Percentiles rank a stretch among this genome's conserved stretches.
phyloP scores from a whole-genome alignment of 2,329 filamentous ascomycete species.

The Botrytis cinerea region DNA sequence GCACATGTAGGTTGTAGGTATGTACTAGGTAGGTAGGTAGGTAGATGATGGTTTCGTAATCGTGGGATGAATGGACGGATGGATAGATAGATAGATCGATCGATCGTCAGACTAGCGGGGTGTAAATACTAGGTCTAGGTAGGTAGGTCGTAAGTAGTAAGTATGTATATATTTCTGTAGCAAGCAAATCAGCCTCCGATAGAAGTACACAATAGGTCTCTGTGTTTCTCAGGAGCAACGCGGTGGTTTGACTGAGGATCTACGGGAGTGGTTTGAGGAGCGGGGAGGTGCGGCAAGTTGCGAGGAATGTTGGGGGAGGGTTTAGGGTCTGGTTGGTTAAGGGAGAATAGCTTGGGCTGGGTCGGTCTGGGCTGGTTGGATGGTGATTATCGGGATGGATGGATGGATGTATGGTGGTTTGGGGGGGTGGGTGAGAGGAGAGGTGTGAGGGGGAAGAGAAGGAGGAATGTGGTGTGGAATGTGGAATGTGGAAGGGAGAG shows the following conservation, averaged over 20 bases:
- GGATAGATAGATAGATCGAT: background rate
- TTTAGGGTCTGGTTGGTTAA: background rate
- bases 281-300: background rate
- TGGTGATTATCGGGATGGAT: background rate
- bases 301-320: slow-evolving; percentile 21
- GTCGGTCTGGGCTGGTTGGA: background rate
- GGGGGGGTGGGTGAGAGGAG: no score
- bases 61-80: no score
- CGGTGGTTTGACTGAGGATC: background rate
- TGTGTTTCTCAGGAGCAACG: slow-evolving; percentile 4
- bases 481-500: background rate
- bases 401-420: background rate
- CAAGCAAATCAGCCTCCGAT: background rate
- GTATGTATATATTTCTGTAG: background rate
- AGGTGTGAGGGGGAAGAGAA: no score
- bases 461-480: background rate
- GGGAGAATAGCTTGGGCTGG: background rate
- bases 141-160: no score
- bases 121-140: no score
- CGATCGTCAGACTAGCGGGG: slow-evolving; percentile 3
- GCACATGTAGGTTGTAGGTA: slow-evolving; percentile 24
- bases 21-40: background rate
- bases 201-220: background rate
- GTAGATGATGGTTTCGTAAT: background rate
- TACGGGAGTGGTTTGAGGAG: background rate